Percentiles rank a stretch among this genome's conserved stretches.
Evolutionary conservation across 106 monocot genomes (phyloP).

Genomic region (Cymbidium sinense): DNA sequence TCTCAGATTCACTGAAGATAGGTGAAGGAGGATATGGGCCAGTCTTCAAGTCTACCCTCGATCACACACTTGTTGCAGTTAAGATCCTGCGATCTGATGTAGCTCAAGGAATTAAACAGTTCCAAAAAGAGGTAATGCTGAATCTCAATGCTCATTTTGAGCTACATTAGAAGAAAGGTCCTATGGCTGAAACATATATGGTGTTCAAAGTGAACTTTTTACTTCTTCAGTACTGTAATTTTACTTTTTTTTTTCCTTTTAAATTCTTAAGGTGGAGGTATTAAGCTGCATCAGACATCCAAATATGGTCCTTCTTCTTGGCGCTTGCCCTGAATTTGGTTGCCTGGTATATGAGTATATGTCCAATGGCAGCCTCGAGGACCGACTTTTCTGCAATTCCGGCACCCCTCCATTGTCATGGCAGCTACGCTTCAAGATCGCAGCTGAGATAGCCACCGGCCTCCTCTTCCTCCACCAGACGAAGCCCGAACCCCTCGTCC

Average conservation of each 20-base stretch:
- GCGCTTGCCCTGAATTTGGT: conserved; percentile 64
- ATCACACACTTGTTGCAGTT: conserved; percentile 65
- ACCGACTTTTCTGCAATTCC: conserved; percentile 35
- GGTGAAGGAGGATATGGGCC: conserved; percentile 88
- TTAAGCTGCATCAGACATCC: conserved; percentile 60
- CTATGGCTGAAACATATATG: no score
- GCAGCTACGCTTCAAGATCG: conserved; percentile 61
- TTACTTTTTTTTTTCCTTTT: not conserved
- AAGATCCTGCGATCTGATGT: conserved; percentile 70
- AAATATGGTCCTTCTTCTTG: conserved; percentile 66
- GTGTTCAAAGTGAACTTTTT: not conserved
- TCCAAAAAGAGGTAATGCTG: conserved; percentile 65
- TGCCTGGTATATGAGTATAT: conserved; percentile 70
- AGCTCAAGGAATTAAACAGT: conserved; percentile 62
- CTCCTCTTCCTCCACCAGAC: conserved; percentile 63
- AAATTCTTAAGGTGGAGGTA: conserved; percentile 42
- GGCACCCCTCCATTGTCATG: conserved; percentile 35
- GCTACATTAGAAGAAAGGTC: not conserved
- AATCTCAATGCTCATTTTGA: not conserved
- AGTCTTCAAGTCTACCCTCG: conserved; percentile 56
- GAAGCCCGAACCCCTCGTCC: conserved; percentile 62
- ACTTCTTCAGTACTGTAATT: no score
- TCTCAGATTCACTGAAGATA: conserved; percentile 34
- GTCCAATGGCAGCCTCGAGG: conserved; percentile 66
- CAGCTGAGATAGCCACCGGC: conserved; percentile 45